A percentile compares a stretch with the other conserved stretches of the same genome.
phyloP scores from a whole-genome alignment of 2,329 filamentous ascomycete species.

The Fusarium sp. region DNA sequence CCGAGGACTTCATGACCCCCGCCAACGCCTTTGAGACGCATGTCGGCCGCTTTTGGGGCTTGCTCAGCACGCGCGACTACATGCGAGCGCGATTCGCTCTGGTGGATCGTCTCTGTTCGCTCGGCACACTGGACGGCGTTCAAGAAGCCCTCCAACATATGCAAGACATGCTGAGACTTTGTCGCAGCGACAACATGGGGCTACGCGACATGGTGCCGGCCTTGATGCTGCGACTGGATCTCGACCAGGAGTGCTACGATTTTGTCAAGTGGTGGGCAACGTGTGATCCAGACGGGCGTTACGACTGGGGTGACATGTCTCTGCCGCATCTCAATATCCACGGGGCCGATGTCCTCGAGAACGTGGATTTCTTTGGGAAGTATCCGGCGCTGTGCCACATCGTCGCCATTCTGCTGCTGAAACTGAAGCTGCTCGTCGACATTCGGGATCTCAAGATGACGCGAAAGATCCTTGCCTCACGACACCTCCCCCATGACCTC shows the following conservation, averaged over 20 bases:
- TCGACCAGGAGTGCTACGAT: conserved; percentile 60
- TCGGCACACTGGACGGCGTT: conserved; percentile 50
- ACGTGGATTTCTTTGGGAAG: not conserved
- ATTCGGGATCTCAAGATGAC: conserved; percentile 10
- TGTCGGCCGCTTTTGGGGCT: conserved; percentile 54
- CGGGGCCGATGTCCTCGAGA: not conserved
- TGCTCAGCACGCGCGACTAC: conserved; percentile 53
- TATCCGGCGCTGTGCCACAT: not conserved
- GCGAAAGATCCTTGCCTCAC: conserved; percentile 3
- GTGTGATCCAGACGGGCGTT: not conserved
- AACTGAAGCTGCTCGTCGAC: conserved; percentile 18
- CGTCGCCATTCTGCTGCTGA: conserved; percentile 4
- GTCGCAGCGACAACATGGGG: conserved; percentile 38
- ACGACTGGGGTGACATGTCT: conserved; percentile 8
- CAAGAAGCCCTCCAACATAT: conserved; percentile 51
- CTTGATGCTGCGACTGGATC: conserved; percentile 56
- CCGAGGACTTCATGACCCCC: conserved; percentile 42
- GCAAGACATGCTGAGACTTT: conserved; percentile 48
- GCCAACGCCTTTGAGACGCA: conserved; percentile 51
- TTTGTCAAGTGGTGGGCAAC: conserved; percentile 50
- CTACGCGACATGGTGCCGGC: conserved; percentile 48
- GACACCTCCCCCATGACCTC: conserved; percentile 1
- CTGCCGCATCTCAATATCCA: not conserved
- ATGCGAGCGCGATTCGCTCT: conserved; percentile 40
- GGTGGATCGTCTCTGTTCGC: conserved; percentile 42